Evolutionary conservation across 208 protist genomes (phyloP).

Genomic region (Acanthamoeba royreba): DNA sequence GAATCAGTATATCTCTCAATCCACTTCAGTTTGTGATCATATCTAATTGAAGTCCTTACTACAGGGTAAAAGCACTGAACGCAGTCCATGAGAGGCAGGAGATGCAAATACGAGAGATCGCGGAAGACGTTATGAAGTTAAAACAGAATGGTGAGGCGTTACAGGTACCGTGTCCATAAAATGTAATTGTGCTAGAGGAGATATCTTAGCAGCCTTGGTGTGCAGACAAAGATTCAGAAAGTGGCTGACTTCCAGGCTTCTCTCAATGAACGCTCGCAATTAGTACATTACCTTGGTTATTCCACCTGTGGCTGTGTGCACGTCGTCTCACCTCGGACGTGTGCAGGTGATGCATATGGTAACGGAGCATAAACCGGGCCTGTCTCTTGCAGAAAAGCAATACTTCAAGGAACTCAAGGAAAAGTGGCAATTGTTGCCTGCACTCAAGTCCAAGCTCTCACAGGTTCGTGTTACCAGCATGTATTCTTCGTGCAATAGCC

Average conservation of each 20-base stretch:
- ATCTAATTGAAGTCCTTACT: background rate
- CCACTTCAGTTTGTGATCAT: background rate
- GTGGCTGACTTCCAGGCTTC: background rate
- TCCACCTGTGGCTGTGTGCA: background rate
- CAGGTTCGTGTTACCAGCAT: background rate
- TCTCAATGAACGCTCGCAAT: background rate
- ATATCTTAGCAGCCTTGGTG: background rate
- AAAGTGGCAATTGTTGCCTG: background rate
- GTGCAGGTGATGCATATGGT: background rate
- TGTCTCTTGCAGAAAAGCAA: conserved; percentile 29
- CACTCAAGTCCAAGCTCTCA: background rate
- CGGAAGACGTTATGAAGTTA: background rate
- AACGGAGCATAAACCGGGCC: background rate
- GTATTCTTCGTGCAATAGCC: background rate
- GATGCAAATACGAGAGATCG: background rate
- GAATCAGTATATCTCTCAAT: background rate
- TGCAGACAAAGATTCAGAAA: background rate
- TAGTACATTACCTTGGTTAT: too few relatives aligned
- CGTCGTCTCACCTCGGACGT: background rate
- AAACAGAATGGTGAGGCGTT: background rate
- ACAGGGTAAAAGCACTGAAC: background rate
- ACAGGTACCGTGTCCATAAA: background rate
- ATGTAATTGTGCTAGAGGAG: background rate
- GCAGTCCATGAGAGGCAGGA: background rate
- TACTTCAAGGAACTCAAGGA: conserved; percentile 16